Conservation (phyloP, 1,284 basidiomycete species). For the Cutaneotrichosporon cavernicola region DNA sequence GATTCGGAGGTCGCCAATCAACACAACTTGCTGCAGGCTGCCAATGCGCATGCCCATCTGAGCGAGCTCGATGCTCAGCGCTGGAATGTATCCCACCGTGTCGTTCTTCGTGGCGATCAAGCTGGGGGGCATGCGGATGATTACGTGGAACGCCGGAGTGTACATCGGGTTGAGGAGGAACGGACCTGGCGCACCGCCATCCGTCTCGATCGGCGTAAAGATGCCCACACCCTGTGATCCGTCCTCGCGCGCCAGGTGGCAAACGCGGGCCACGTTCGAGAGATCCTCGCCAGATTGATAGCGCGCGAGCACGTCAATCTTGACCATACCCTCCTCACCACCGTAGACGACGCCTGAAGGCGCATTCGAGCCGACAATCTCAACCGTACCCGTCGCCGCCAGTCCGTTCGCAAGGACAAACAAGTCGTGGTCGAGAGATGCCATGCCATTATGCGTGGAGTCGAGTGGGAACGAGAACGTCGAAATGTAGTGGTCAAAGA, state of each 20-base stretch:
- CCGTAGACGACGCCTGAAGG: constrained; percentile 32
- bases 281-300: constrained; percentile 35
- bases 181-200: constrained; percentile 29
- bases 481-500: constrained; percentile 25
- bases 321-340: constrained; percentile 38
- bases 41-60: constrained; percentile 48
- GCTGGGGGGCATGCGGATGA: constrained; percentile 45
- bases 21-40: constrained; percentile 34
- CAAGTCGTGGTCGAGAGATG: constrained; percentile 18
- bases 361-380: constrained; percentile 46
- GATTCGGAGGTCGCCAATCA: constrained; percentile 37
- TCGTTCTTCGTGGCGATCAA: constrained; percentile 13
- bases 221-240: constrained; percentile 46
- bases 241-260: constrained; percentile 36
- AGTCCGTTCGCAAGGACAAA: constrained; percentile 46
- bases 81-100: constrained; percentile 28
- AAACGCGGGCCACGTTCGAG: constrained; percentile 37
- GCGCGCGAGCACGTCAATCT: constrained; percentile 46
- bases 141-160: constrained; percentile 41
- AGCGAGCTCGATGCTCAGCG: constrained; percentile 34
- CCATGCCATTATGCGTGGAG: constrained; percentile 12
- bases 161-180: constrained; percentile 37
- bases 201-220: constrained; percentile 43
- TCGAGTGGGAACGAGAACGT: constrained; percentile 37
- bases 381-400: constrained; percentile 44